Percentiles rank a stretch among this genome's conserved stretches.
Evolutionary conservation across 495 filamentous ascomycete species (phyloP).

Genomic region (Baudoinia panamericana): DNA sequence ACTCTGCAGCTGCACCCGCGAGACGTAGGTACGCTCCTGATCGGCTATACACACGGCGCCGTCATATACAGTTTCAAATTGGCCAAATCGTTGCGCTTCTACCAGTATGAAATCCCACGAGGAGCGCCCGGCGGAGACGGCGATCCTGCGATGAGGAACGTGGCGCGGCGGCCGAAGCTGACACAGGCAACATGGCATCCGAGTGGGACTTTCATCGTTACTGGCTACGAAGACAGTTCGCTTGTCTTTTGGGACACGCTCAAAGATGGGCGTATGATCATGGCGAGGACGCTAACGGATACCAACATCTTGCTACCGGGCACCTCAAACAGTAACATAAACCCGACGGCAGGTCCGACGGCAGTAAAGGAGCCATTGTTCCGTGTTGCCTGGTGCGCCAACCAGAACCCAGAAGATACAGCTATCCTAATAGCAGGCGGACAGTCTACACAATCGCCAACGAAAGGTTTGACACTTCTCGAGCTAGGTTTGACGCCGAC

Average conservation of each 20-base stretch:
- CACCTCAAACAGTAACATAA: slow-evolving; percentile 30
- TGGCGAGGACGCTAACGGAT: slow-evolving; percentile 67
- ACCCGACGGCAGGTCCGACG: slow-evolving; percentile 31
- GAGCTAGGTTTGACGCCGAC: slow-evolving; percentile 81
- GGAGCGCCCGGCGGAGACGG: slow-evolving; percentile 81
- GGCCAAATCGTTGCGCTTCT: slow-evolving; percentile 58
- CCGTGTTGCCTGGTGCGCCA: slow-evolving; percentile 78
- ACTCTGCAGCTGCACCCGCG: slow-evolving; percentile 73
- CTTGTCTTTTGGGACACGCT: slow-evolving; percentile 80
- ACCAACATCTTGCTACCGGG: slow-evolving; percentile 54
- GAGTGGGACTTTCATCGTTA: slow-evolving; percentile 79
- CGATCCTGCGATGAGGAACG: slow-evolving; percentile 38
- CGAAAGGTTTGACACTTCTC: slow-evolving; percentile 70
- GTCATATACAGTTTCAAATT: slow-evolving; percentile 89
- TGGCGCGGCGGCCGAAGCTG: slow-evolving; percentile 52
- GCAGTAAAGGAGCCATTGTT: slow-evolving; percentile 57
- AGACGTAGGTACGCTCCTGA: slow-evolving; percentile 81
- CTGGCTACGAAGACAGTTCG: slow-evolving; percentile 77
- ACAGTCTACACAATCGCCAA: slow-evolving; percentile 43
- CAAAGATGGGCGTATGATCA: slow-evolving; percentile 74
- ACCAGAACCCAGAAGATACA: slow-evolving; percentile 83
- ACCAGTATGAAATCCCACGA: slow-evolving; percentile 66
- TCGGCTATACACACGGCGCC: slow-evolving; percentile 76
- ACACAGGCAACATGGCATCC: slow-evolving; percentile 86
- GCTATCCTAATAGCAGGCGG: slow-evolving; percentile 80